Evolutionary conservation across 768 basidiomycete species (phyloP).

Genomic region (Omphalotus guepiniiformis): DNA sequence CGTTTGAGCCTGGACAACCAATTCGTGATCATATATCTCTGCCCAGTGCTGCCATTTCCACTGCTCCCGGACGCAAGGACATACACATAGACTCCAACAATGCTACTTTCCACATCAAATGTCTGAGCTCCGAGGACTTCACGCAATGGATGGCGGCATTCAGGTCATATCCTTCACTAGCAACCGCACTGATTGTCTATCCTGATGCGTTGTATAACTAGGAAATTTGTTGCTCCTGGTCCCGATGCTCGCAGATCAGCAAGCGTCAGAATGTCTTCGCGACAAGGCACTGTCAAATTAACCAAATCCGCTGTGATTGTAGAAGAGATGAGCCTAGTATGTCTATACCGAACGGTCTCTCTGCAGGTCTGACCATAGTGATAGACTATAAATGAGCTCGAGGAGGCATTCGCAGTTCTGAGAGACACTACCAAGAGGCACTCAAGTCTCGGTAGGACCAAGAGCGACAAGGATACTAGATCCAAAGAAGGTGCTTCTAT

Average conservation of each 20-base stretch:
- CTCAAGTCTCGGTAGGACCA: slow-evolving; percentile 24
- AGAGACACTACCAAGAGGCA: slow-evolving; percentile 37
- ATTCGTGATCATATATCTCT: slow-evolving; percentile 65
- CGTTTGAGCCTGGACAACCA: slow-evolving; percentile 68
- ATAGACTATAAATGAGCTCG: slow-evolving; percentile 58
- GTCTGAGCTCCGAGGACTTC: slow-evolving; percentile 68
- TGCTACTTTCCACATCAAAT: slow-evolving; percentile 81
- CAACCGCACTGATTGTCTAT: slow-evolving; percentile 6
- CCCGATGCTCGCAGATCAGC: slow-evolving; percentile 40
- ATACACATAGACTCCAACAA: slow-evolving; percentile 76
- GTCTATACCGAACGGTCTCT: slow-evolving; percentile 18
- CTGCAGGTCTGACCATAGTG: background rate
- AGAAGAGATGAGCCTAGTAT: slow-evolving; percentile 65
- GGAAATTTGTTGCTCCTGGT: slow-evolving; percentile 58
- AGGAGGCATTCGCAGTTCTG: slow-evolving; percentile 45
- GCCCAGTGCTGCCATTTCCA: slow-evolving; percentile 73
- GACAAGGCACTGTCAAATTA: slow-evolving; percentile 38
- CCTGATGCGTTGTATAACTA: too few relatives aligned
- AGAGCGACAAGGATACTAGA: slow-evolving; percentile 45
- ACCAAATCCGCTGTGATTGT: slow-evolving; percentile 48
- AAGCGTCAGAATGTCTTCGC: slow-evolving; percentile 36
- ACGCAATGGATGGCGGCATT: slow-evolving; percentile 70
- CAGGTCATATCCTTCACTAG: slow-evolving; percentile 41
- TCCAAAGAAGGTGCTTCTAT: slow-evolving; percentile 22
- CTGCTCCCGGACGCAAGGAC: slow-evolving; percentile 66